Evolutionary conservation across 805 yeast genomes (phyloP).

Genomic region (Spathaspora gorwiae): DNA sequence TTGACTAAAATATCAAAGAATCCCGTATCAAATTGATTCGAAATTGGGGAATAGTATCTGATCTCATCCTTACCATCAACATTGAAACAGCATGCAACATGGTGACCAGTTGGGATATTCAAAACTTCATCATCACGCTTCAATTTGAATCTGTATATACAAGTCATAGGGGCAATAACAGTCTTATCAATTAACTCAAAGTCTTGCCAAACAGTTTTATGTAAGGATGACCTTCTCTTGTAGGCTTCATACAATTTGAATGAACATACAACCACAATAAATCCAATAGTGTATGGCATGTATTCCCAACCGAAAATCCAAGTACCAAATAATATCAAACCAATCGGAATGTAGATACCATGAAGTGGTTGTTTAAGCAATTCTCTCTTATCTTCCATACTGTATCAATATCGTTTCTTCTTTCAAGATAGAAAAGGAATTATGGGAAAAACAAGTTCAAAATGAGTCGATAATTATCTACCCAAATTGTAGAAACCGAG

Average conservation of each 20-base stretch:
- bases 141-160: slow-evolving; percentile 69
- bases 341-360: slow-evolving; percentile 69
- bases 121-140: slow-evolving; percentile 56
- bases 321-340: slow-evolving; percentile 57
- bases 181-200: slow-evolving; percentile 74
- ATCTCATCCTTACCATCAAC: slow-evolving; percentile 50
- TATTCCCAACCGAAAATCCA: slow-evolving; percentile 47
- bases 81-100: slow-evolving; percentile 54
- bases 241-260: slow-evolving; percentile 35
- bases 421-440: neutral
- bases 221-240: slow-evolving; percentile 43
- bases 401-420: neutral
- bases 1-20: slow-evolving; percentile 74
- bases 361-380: slow-evolving; percentile 68
- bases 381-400: slow-evolving; percentile 43
- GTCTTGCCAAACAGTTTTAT: slow-evolving; percentile 52
- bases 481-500: no score
- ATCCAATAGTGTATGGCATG: slow-evolving; percentile 41
- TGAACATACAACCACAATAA: slow-evolving; percentile 30
- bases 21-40: slow-evolving; percentile 65
- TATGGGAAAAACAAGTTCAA: no score
- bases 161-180: slow-evolving; percentile 62
- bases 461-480: no score
- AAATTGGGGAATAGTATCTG: slow-evolving; percentile 74
- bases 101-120: slow-evolving; percentile 71